These are phyloP conservation scores for Chrysanthemum seticuspe DNA, from an alignment of 129 eudicot genomes.

Conservation along the genomic window DNA sequence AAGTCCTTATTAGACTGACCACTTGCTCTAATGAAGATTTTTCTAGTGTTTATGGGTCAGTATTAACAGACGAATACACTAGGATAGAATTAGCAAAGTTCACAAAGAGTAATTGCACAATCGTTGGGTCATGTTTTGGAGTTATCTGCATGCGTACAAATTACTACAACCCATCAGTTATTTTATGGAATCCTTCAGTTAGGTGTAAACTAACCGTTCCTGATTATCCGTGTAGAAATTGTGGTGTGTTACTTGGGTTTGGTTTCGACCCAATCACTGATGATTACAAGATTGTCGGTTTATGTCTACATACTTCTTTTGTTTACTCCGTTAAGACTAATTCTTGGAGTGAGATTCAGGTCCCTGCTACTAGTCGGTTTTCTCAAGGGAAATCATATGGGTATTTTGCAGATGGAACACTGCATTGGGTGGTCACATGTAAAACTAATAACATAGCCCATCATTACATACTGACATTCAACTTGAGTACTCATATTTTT, in stretches of 20 bases:
- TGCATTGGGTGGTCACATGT: neutral
- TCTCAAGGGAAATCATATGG: neutral
- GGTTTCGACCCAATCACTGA: neutral
- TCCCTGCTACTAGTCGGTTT: neutral
- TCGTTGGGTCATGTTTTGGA: neutral
- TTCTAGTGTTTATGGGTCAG: neutral
- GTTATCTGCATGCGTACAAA: neutral
- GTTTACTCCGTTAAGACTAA: neutral
- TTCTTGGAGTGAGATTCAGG: neutral
- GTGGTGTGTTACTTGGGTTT: neutral
- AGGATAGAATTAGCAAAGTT: neutral
- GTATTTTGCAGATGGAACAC: neutral
- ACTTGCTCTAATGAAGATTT: neutral
- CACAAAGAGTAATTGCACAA: neutral
- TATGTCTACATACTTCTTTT: neutral
- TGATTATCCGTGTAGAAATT: neutral
- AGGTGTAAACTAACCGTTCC: neutral
- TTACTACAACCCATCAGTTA: neutral
- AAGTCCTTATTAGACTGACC: too few relatives aligned
- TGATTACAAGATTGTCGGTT: neutral
- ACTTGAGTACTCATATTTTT: neutral
- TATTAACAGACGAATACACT: neutral
- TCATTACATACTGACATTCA: neutral
- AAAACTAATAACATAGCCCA: neutral
- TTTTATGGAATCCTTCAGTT: neutral